phyloP scores from a whole-genome alignment of 495 filamentous ascomycete genomes.

The Penicillium cinerascens region DNA sequence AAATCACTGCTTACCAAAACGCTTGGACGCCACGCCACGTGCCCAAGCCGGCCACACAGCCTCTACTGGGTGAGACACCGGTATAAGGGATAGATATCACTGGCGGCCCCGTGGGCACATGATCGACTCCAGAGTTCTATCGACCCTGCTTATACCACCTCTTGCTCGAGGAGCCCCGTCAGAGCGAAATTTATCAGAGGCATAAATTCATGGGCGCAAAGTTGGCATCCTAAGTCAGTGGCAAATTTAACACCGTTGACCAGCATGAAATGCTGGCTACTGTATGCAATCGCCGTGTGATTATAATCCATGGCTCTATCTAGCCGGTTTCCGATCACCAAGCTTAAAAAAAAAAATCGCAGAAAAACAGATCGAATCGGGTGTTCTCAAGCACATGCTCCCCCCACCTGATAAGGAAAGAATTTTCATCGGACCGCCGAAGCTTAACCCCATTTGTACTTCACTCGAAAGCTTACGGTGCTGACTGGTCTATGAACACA shows the following conservation, averaged over 20 bases:
- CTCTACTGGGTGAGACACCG: too few relatives aligned
- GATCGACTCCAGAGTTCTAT: too few relatives aligned
- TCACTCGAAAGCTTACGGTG: background rate
- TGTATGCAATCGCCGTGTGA: background rate
- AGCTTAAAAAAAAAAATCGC: background rate
- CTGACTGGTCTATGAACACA: background rate
- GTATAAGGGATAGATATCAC: too few relatives aligned
- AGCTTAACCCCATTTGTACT: background rate
- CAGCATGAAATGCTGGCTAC: too few relatives aligned
- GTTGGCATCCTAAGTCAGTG: too few relatives aligned
- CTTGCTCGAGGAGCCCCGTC: too few relatives aligned
- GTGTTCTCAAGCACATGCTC: background rate
- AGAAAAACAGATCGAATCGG: background rate
- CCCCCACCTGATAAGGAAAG: conserved; percentile 15
- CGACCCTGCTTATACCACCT: too few relatives aligned
- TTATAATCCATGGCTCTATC: background rate
- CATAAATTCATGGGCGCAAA: too few relatives aligned
- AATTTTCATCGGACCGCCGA: conserved; percentile 2
- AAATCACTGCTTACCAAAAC: background rate
- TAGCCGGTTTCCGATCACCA: background rate
- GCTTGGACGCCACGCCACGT: background rate
- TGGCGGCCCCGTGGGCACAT: too few relatives aligned
- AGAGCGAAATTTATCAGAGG: too few relatives aligned
- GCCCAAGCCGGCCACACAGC: background rate
- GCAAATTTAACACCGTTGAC: too few relatives aligned